phyloP scores from a whole-genome alignment of 2,329 filamentous ascomycete genomes.

The Colletotrichum sp. region DNA sequence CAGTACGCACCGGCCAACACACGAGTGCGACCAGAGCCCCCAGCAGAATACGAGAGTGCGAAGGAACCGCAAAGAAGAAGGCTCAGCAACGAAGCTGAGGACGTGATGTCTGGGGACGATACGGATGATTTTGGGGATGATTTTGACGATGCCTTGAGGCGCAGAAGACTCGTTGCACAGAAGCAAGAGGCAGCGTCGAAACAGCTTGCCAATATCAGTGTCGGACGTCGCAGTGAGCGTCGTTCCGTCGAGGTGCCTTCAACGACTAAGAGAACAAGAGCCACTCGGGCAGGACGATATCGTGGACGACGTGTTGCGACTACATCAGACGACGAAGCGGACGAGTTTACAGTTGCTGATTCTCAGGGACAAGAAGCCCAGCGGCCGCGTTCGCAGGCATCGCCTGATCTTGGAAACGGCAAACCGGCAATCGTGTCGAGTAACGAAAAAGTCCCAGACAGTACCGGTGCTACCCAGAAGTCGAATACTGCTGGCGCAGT shows the following conservation, averaged over 20 bases:
- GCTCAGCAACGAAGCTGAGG: slow-evolving; percentile 26
- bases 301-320: background rate
- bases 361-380: slow-evolving; percentile 12
- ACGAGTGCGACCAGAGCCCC: slow-evolving; percentile 30
- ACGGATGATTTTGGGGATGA: slow-evolving; percentile 41
- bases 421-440: slow-evolving; percentile 5
- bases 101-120: slow-evolving; percentile 36
- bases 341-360: slow-evolving; percentile 21
- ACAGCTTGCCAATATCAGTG: slow-evolving; percentile 45
- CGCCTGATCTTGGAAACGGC: background rate
- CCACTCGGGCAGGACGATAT: background rate
- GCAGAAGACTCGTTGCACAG: slow-evolving; percentile 39
- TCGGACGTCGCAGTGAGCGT: slow-evolving; percentile 21
- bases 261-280: background rate
- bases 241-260: background rate
- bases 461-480: slow-evolving; percentile 5
- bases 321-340: slow-evolving; percentile 8
- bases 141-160: slow-evolving; percentile 33
- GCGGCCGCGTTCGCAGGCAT: background rate
- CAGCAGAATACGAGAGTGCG: slow-evolving; percentile 50
- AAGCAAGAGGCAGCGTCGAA: slow-evolving; percentile 45
- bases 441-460: slow-evolving; percentile 17
- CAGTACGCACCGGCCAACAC: background rate
- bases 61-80: slow-evolving; percentile 50
- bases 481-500: background rate